Evolutionary conservation across 345 rosid genomes (phyloP).

Genomic region (Cardamine chenopodiifolia): DNA sequence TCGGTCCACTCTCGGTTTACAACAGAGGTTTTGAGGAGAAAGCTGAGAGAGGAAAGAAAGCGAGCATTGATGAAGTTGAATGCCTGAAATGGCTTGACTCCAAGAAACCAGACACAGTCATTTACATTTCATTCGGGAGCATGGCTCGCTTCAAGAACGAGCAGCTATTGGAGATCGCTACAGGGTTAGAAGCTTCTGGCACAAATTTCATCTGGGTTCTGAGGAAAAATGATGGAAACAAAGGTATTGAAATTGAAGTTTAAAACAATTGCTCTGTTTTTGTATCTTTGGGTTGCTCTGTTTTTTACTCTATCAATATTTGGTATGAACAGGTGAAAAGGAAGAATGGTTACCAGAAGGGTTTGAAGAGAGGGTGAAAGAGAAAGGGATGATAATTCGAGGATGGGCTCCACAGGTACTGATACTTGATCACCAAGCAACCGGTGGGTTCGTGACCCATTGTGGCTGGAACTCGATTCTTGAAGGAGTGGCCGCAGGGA

Average conservation of each 20-base stretch:
- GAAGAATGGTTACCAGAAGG: conserved; percentile 49
- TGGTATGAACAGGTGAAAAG: conserved; percentile 1
- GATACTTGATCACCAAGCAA: conserved; percentile 53
- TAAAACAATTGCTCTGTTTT: neutral
- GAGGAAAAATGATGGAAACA: conserved; percentile 15
- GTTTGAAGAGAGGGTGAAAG: conserved; percentile 44
- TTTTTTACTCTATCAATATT: neutral
- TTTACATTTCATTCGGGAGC: conserved; percentile 62
- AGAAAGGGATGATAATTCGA: conserved; percentile 42
- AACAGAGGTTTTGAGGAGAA: conserved; percentile 46
- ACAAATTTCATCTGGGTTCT: conserved; percentile 37
- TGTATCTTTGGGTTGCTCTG: neutral
- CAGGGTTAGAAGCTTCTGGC: conserved; percentile 34
- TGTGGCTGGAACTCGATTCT: conserved; percentile 71
- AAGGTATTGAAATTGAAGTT: conserved; percentile 22
- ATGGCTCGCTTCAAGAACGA: conserved; percentile 36
- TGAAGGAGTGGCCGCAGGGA: conserved; percentile 54
- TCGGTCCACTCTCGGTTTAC: conserved; percentile 32
- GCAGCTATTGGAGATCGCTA: conserved; percentile 38
- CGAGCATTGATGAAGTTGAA: conserved; percentile 36
- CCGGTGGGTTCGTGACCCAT: conserved; percentile 54
- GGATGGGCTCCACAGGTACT: conserved; percentile 57
- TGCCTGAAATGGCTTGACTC: conserved; percentile 59
- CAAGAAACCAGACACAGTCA: conserved; percentile 52
- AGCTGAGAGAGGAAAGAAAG: conserved; percentile 44